These are phyloP conservation scores for Condylostoma magnum DNA, from an alignment of 169 alveolate species.

Conservation along the genomic window DNA sequence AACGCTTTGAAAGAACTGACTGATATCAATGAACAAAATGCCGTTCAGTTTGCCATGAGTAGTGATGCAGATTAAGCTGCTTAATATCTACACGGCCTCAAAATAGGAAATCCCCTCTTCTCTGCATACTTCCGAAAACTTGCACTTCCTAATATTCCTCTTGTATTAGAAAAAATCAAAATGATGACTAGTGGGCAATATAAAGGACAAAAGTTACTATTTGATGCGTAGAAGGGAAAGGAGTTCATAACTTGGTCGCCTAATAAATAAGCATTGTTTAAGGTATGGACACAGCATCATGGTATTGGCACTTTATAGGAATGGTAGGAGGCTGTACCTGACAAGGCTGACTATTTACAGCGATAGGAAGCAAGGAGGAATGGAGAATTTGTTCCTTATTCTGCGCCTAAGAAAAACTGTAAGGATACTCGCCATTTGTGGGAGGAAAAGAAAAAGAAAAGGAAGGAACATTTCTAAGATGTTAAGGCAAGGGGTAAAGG, in stretches of 20 bases:
- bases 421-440: constrained; percentile 26
- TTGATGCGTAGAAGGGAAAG: not conserved
- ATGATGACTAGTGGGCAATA: constrained; percentile 21
- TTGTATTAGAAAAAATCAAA: not conserved
- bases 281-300: constrained; percentile 9
- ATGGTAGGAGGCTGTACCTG: constrained; percentile 25
- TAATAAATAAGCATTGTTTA: constrained; percentile 6
- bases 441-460: constrained; percentile 32
- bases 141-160: not conserved
- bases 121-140: not conserved
- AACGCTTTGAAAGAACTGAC: not conserved
- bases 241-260: constrained; percentile 19
- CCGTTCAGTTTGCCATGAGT: constrained; percentile 8
- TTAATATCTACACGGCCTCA: constrained; percentile 10
- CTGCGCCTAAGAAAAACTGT: constrained; percentile 24
- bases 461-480: no score
- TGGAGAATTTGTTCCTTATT: constrained; percentile 21
- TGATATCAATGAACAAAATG: not conserved
- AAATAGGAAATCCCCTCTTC: constrained; percentile 1
- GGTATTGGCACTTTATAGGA: not conserved
- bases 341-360: constrained; percentile 11
- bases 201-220: constrained; percentile 10
- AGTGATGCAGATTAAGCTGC: constrained; percentile 26
- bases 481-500: no score
- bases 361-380: constrained; percentile 7